A percentile compares a stretch with the other conserved stretches of the same genome.
phyloP scores from a whole-genome alignment of 208 protist species.

The Leishmania lainsoni region DNA sequence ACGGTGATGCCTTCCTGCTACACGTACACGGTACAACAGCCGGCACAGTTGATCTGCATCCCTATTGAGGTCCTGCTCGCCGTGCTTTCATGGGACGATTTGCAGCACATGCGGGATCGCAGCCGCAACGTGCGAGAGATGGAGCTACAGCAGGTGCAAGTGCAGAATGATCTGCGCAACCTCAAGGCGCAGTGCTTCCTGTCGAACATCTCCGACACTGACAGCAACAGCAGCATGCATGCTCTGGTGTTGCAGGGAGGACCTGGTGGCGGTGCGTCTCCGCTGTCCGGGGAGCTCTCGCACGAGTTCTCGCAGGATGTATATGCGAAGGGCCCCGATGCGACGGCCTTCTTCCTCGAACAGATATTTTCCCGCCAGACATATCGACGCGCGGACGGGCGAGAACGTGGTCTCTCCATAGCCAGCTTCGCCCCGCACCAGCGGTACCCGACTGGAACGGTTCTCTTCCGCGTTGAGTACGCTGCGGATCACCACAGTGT shows the following conservation, averaged over 20 bases:
- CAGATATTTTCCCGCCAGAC: conserved; percentile 17
- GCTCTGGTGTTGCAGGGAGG: not conserved
- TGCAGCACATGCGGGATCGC: not conserved
- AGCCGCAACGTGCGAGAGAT: conserved; percentile 9
- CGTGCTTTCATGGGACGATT: conserved; percentile 3
- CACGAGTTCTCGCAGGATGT: not conserved
- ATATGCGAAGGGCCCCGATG: conserved; percentile 12
- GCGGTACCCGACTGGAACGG: conserved; percentile 6
- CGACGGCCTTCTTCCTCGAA: conserved; percentile 18
- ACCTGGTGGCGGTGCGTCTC: not conserved
- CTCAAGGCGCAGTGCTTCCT: conserved; percentile 11
- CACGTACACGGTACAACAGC: conserved; percentile 16
- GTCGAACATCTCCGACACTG: not conserved
- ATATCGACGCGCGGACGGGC: conserved; percentile 16
- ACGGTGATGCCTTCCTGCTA: not conserved
- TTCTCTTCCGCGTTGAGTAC: conserved; percentile 17
- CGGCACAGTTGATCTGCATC: conserved; percentile 10
- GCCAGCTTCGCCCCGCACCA: conserved; percentile 12
- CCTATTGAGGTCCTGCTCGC: not conserved
- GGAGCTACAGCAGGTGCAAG: not conserved
- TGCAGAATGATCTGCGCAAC: not conserved
- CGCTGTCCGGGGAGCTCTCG: too few relatives aligned
- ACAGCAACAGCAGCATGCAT: not conserved
- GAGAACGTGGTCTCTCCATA: conserved; percentile 22
- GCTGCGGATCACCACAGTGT: too few relatives aligned